Percentiles rank a stretch among this genome's conserved stretches.
These are phyloP conservation scores for Neocallimastix lanati DNA, from an alignment of 192 early-diverging fungal genomes.

Conservation along the genomic window DNA sequence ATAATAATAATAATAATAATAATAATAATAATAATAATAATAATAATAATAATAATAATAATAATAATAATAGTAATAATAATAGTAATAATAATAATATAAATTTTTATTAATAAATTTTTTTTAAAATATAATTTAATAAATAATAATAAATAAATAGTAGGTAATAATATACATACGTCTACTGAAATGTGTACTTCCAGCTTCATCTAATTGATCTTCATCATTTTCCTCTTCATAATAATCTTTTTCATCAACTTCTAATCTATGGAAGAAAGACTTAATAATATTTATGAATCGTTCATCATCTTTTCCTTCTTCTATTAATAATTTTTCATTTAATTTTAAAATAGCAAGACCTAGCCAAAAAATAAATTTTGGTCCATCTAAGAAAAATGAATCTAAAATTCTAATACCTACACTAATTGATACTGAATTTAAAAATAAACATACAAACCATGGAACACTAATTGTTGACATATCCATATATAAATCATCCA, in stretches of 20 bases:
- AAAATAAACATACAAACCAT: conserved; percentile 39
- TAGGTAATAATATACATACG: too few species aligned
- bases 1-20: too few species aligned
- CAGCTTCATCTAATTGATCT: background rate
- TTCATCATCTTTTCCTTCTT: conserved; percentile 27
- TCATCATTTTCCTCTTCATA: conserved; percentile 2
- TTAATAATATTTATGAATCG: conserved; percentile 30
- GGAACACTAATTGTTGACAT: conserved; percentile 33
- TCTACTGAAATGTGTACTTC: too few species aligned
- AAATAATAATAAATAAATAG: background rate
- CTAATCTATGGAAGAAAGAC: conserved; percentile 26
- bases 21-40: too few species aligned
- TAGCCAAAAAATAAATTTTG: conserved; percentile 41
- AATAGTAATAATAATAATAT: too few species aligned
- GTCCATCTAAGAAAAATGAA: conserved; percentile 39
- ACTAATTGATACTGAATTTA: conserved; percentile 26
- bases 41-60: too few species aligned
- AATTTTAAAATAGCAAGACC: conserved; percentile 29
- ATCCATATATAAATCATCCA: conserved; percentile 33
- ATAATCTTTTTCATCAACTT: conserved; percentile 6
- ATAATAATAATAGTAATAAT: too few species aligned
- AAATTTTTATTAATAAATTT: too few species aligned
- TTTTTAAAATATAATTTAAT: too few species aligned
- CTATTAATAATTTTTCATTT: conserved; percentile 24
- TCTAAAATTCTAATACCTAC: conserved; percentile 31